Conservation (phyloP, 2,329 filamentous ascomycete genomes). For the Penicillium sp. region DNA sequence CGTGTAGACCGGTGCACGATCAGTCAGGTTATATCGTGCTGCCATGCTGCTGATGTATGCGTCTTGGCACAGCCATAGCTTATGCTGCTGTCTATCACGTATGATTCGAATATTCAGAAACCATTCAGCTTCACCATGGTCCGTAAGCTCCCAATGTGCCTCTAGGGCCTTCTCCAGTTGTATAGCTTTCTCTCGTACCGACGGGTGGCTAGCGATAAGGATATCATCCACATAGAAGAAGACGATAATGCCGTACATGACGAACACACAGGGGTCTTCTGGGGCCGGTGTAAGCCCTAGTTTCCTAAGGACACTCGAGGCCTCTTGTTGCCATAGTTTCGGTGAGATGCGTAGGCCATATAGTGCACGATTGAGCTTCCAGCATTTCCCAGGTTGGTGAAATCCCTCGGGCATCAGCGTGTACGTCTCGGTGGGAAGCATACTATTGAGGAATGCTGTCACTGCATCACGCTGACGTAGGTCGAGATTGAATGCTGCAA, state of each 20-base stretch:
- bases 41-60: not conserved
- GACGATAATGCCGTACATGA: not conserved
- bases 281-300: not conserved
- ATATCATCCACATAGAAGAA: too few species aligned
- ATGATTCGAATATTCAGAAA: not conserved
- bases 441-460: slow-evolving; percentile 6
- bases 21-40: not conserved
- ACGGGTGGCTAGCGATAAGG: too few species aligned
- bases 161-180: too few species aligned
- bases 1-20: not conserved
- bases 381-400: not conserved
- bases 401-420: slow-evolving; percentile 4
- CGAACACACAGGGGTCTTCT: not conserved
- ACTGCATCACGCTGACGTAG: slow-evolving; percentile 4
- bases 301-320: not conserved
- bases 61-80: not conserved
- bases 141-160: too few species aligned
- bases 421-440: not conserved
- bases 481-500: slow-evolving; percentile 7
- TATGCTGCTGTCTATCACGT: not conserved
- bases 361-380: slow-evolving; percentile 5
- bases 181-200: too few species aligned
- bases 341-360: slow-evolving; percentile 11
- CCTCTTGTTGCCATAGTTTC: slow-evolving; percentile 12
- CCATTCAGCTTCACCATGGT: too few species aligned